Evolutionary conservation across 176 grass and related monocot species (phyloP).

Genomic region (Avena sativa): DNA sequence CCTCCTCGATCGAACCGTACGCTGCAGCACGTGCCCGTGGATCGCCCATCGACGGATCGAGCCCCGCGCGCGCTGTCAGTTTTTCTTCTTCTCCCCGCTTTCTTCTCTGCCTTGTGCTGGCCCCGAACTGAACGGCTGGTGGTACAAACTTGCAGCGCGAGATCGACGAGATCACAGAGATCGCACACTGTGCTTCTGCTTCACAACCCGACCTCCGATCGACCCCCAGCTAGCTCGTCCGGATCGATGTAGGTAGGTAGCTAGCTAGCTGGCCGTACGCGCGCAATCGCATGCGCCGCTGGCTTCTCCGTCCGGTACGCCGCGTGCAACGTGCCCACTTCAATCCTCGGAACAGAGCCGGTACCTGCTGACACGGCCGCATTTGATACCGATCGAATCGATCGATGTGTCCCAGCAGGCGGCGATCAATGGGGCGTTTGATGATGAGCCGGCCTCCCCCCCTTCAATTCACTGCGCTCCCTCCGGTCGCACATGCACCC

Average conservation of each 20-base stretch:
- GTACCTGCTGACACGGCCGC: neutral
- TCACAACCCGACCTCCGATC: no score
- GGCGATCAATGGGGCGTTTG: neutral
- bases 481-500: conserved; percentile 21
- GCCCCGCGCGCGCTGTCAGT: neutral
- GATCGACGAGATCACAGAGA: neutral
- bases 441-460: neutral
- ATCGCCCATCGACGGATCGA: neutral
- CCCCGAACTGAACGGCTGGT: no score
- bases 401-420: neutral
- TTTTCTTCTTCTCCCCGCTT: no score
- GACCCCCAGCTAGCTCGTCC: no score
- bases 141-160: neutral
- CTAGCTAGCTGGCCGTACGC: neutral
- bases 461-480: neutral
- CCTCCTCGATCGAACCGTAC: conserved; percentile 1
- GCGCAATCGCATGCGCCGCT: neutral
- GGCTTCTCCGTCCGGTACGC: neutral
- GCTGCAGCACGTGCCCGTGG: conserved; percentile 6
- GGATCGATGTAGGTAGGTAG: no score
- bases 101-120: no score
- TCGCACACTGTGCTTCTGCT: no score
- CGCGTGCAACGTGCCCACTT: conserved; percentile 10
- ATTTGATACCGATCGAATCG: neutral
- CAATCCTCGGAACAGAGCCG: neutral